Evolutionary conservation across 306 rosid genomes (phyloP).

Genomic region (Ziziphus jujuba): DNA sequence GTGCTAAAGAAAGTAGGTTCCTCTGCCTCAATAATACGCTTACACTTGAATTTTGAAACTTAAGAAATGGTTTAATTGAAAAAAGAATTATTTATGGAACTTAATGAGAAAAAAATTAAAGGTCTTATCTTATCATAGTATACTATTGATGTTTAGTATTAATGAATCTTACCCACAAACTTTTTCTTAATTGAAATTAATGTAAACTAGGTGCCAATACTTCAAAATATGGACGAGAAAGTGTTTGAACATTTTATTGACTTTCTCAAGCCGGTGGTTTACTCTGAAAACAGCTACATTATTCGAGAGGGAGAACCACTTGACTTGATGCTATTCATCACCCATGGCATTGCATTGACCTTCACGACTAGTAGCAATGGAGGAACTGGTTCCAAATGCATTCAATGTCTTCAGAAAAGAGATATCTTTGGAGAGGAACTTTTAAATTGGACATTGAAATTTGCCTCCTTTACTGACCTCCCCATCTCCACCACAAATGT

Average conservation of each 20-base stretch:
- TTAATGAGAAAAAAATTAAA: too few species aligned
- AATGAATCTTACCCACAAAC: background rate
- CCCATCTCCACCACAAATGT: slow-evolving; percentile 47
- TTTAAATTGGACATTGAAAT: slow-evolving; percentile 31
- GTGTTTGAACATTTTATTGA: slow-evolving; percentile 8
- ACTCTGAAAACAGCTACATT: slow-evolving; percentile 15
- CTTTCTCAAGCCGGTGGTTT: slow-evolving; percentile 18
- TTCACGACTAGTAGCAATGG: too few species aligned
- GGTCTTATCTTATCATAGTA: too few species aligned
- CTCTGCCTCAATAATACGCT: background rate
- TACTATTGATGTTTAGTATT: too few species aligned
- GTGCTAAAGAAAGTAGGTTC: slow-evolving; percentile 44
- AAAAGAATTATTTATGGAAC: too few species aligned
- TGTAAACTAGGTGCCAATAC: slow-evolving; percentile 11
- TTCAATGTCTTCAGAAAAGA: background rate
- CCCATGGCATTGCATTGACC: slow-evolving; percentile 10
- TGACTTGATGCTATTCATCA: slow-evolving; percentile 19
- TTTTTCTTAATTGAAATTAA: background rate
- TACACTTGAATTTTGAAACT: too few species aligned
- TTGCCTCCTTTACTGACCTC: slow-evolving; percentile 30
- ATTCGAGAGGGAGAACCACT: slow-evolving; percentile 19
- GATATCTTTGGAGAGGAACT: slow-evolving; percentile 22
- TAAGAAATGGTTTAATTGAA: too few species aligned
- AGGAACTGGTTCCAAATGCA: background rate
- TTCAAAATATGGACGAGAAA: slow-evolving; percentile 1